Base-by-base conservation (phyloP, 1,284 basidiomycete genomes). In the Cutaneotrichosporon spelunceum region DNA sequence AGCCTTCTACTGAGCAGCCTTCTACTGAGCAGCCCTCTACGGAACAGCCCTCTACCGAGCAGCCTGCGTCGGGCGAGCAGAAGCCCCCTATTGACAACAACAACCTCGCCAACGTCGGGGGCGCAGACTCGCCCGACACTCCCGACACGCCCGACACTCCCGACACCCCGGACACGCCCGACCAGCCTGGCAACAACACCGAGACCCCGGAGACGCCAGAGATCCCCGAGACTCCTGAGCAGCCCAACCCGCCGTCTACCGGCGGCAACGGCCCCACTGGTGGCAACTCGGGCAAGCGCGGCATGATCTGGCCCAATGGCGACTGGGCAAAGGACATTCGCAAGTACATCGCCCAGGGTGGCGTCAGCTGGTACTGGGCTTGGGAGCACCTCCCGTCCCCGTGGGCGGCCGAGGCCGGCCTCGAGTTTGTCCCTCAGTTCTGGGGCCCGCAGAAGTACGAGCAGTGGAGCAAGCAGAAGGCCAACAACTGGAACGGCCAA, bases 381-480 rank as follows among this genome's bases (percentile, higher is more conserved):
- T 48, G 47, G 47, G 47, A 48, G 47, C 47, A 48, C 47, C 14
- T 13, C 13, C 24, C 47, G 13, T 48, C 47, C 24, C 16, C 26
- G 24, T 48, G 47, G 47, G 47, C 47, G 7, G 24, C 39, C 39
- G 39, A 42, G 16, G 39, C 39, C 33, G 52, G 52, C 34, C 7
- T 53, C 52, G 52, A 53, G 52, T 53, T 53, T n/a, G 52, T 53
- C n/a, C 52, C 52, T 13, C 29, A 34, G 52, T 34, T 53, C 33
- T 53, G 52, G 52, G 52, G 52, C 34, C 52, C 52, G 11, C 21
- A 19, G 26, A 34, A 52, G 50, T 30, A 34, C 30, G 30, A 53
- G 10, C 23, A 39, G 19, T 53, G 52, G 52, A 13, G 26, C 33
- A 33, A n/a, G 13, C 29, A 39, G 16, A 30, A 53, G 52, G 52